Base-by-base conservation (phyloP, 345 rosid genomes). In the Arabis alpina region DNA sequence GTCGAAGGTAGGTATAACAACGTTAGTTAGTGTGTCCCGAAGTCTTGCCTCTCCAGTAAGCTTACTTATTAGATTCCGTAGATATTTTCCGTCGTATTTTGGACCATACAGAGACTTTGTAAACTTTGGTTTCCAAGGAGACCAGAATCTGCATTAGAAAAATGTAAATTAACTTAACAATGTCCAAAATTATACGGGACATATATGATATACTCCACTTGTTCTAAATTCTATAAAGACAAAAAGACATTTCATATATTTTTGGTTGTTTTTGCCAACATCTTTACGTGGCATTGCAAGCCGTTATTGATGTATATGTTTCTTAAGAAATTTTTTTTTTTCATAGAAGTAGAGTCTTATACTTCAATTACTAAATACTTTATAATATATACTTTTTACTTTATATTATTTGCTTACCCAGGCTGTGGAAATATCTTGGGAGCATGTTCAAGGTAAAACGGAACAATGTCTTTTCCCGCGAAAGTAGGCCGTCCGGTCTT, bases 1-100 rank as follows among this genome's bases (percentile, higher is more conserved):
- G 70, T 88, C 96, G 64, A 82, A 91, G 47, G 93, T 75, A 11
- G 90, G 93, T 65, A 88, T 86, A 3, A 82, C 96, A 13, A 87
- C 60, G 47, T 73, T 84, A 12, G 96, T 89, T 41, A 91, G 42
- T 27, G 86, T 82, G 63, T 91, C 78, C 59, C 78, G 77, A 79
- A 91, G 78, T 71, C n/a, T 87, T 10, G 39, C 76, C 32, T 80
- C 80, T 65, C 74, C 80, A 44, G 87, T 61, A 12, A 45, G 42
- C 14, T 61, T 72, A 60, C 43, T 76, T 43, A 80, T 8, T 48
- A 79, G 32, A 56, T 77, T 73, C 54, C 58, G 76, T 6, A 87
- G 80, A 76, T 85, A 88, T 61, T 84, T 76, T 23, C 95, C 97
- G 32, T 82, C 42, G 76, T 91, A 87, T 60, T 87, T 87, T 41